Base-by-base conservation (phyloP, 2,329 filamentous ascomycete genomes). In the Aspergillus niger region DNA sequence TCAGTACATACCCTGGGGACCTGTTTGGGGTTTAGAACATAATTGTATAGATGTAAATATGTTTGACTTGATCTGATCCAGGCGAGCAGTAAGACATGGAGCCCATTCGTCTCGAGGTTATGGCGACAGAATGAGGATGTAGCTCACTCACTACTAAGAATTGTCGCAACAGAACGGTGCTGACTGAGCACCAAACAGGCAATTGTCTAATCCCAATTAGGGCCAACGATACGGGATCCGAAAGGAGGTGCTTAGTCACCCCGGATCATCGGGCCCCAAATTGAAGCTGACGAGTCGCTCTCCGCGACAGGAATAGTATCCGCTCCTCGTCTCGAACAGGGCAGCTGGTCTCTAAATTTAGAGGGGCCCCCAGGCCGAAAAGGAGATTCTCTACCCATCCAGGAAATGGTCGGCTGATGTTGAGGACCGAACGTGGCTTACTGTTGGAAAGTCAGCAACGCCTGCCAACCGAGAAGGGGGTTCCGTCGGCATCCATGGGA, bases 401-500 rank as follows among this genome's bases (percentile, higher is more conserved):
- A 24, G 50, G 50, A 20, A 36, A 7, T 6, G 10, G 53, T 43
- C 24, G 26, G n/a, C n/a, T 44, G 53, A 44, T 36, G 10, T 22
- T 26, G 41, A 44, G 26, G 39, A 10, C 11, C 44, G 28, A 30
- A 22, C 11, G 24, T 17, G 32, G 22, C 22, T 22, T 38, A n/a
- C 51, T 47, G n/a, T 43, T 30, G 32, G 32, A 36, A 36, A 36
- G 32, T 36, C 32, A 15, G 28, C 26, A 32, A 20, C 22, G 20
- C 24, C 36, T 28, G 39, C 39, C 6, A 24, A 36, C 32, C 32
- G 11, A 30, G 43, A 44, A 55, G 26, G 52, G 55, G 58, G 57
- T 63, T 57, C 58, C 64, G 63, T 24, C 5, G 15, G 47, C 15
- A 63, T 55, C 65, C 65, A 57, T 54, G 61, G 56, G 24, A 56